Percentiles rank a stretch among this genome's conserved stretches.
Evolutionary conservation across 306 rosid species (phyloP).

Genomic region (Casuarina equisetifolia): DNA sequence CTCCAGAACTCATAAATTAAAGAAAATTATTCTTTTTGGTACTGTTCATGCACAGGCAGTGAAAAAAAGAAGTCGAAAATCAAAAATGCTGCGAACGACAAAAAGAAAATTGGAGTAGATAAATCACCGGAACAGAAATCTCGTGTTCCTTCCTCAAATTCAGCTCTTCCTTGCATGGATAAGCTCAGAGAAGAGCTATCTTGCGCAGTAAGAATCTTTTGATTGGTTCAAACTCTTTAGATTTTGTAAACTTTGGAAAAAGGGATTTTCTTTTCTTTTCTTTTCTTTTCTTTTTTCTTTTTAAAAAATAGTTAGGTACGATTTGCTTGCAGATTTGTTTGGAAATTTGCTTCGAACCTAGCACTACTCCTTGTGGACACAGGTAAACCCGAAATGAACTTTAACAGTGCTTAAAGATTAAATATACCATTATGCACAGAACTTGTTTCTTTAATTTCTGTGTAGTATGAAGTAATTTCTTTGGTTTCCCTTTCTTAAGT

Average conservation of each 20-base stretch:
- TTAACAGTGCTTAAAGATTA: neutral
- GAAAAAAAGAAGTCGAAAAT: constrained; percentile 38
- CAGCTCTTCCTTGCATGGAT: constrained; percentile 73
- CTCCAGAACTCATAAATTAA: neutral
- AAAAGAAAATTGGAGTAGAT: constrained; percentile 39
- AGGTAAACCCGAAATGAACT: constrained; percentile 45
- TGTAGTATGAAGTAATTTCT: neutral
- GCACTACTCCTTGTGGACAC: constrained; percentile 96
- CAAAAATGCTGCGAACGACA: constrained; percentile 25
- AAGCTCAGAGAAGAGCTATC: constrained; percentile 94
- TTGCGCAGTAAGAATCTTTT: constrained; percentile 70
- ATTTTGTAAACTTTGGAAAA: neutral
- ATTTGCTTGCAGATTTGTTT: constrained; percentile 68
- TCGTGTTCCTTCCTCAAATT: constrained; percentile 35
- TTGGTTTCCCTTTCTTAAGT: neutral
- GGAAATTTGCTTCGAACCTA: constrained; percentile 96
- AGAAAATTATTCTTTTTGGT: neutral
- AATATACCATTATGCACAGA: neutral
- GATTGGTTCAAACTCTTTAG: neutral
- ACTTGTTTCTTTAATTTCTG: neutral
- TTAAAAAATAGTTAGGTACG: neutral
- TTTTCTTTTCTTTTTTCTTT: neutral
- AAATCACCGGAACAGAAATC: constrained; percentile 32
- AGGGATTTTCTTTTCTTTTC: neutral
- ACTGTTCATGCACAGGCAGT: constrained; percentile 36